Conservation (phyloP, 2,329 filamentous ascomycete genomes). For the Cercospora sp. region DNA sequence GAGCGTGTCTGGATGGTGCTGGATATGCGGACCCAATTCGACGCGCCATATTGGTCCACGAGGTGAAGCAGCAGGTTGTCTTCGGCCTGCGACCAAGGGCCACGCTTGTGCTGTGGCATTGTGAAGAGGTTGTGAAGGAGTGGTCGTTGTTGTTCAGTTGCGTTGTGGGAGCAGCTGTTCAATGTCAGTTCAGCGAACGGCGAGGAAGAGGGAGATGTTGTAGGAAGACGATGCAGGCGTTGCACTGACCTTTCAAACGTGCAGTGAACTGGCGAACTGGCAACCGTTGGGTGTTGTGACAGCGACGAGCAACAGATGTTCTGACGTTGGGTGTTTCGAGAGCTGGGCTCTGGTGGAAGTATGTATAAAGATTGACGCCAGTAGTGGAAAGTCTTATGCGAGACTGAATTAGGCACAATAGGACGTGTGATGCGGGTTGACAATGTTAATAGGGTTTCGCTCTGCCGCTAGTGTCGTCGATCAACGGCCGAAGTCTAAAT, state of each 20-base stretch:
- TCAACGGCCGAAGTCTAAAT: slow-evolving; percentile 14
- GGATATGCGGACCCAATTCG: slow-evolving; percentile 90
- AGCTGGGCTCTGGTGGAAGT: slow-evolving; percentile 16
- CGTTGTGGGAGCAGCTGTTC: slow-evolving; percentile 16
- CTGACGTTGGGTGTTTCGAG: slow-evolving; percentile 25
- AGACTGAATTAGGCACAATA: slow-evolving; percentile 21
- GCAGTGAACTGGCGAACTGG: slow-evolving; percentile 18
- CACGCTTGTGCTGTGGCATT: slow-evolving; percentile 64
- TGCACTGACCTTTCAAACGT: slow-evolving; percentile 23
- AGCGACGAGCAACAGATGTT: slow-evolving; percentile 18
- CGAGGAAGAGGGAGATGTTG: slow-evolving; percentile 7
- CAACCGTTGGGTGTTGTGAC: slow-evolving; percentile 22
- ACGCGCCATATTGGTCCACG: slow-evolving; percentile 68
- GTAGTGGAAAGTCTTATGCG: slow-evolving; percentile 8
- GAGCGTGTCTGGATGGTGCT: slow-evolving; percentile 72
- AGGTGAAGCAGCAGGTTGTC: slow-evolving; percentile 70
- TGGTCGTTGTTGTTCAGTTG: neutral
- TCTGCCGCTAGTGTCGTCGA: slow-evolving; percentile 19
- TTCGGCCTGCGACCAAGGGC: slow-evolving; percentile 80
- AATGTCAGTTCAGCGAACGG: slow-evolving; percentile 9
- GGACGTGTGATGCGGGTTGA: slow-evolving; percentile 19
- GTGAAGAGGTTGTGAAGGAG: slow-evolving; percentile 8
- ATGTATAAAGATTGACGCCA: slow-evolving; percentile 25
- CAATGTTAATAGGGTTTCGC: slow-evolving; percentile 24
- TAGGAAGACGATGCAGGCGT: slow-evolving; percentile 17